A percentile compares a stretch with the other conserved stretches of the same genome.
These are phyloP conservation scores for Penicillium sclerotiorum DNA, from an alignment of 2,329 filamentous ascomycete species.

Conservation along the genomic window DNA sequence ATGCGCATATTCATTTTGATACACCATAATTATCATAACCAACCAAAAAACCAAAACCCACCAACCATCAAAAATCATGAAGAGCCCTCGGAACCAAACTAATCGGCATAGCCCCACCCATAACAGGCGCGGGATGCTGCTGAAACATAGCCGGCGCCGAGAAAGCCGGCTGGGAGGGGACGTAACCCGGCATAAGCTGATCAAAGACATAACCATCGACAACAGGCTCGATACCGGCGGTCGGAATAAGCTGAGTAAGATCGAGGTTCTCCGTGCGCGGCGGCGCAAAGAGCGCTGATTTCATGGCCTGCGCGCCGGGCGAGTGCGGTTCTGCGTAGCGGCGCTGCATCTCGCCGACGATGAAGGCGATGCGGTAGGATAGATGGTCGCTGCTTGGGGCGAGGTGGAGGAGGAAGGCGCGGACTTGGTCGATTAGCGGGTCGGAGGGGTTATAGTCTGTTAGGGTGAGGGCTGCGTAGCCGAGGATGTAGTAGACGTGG, in stretches of 20 bases:
- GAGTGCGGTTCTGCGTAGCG: slow-evolving; percentile 31
- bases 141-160: slow-evolving; percentile 22
- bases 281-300: slow-evolving; percentile 12
- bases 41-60: background rate
- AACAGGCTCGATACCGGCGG: slow-evolving; percentile 23
- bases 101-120: slow-evolving; percentile 27
- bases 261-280: slow-evolving; percentile 26
- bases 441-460: slow-evolving; percentile 38
- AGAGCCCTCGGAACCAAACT: slow-evolving; percentile 26
- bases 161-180: slow-evolving; percentile 17
- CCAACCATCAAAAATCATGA: slow-evolving; percentile 17
- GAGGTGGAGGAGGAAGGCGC: slow-evolving; percentile 36
- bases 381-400: slow-evolving; percentile 37
- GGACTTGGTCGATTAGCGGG: slow-evolving; percentile 36
- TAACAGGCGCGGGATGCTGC: slow-evolving; percentile 16
- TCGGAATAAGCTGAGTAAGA: slow-evolving; percentile 26
- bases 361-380: slow-evolving; percentile 35
- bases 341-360: slow-evolving; percentile 35
- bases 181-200: slow-evolving; percentile 28
- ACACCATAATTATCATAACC: background rate
- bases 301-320: too few relatives aligned
- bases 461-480: slow-evolving; percentile 39
- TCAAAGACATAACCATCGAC: slow-evolving; percentile 31
- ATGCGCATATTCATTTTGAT: too few relatives aligned
- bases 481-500: slow-evolving; percentile 37